Evolutionary conservation across 306 rosid genomes (phyloP).

Genomic region (Hippophae gyantsensis): DNA sequence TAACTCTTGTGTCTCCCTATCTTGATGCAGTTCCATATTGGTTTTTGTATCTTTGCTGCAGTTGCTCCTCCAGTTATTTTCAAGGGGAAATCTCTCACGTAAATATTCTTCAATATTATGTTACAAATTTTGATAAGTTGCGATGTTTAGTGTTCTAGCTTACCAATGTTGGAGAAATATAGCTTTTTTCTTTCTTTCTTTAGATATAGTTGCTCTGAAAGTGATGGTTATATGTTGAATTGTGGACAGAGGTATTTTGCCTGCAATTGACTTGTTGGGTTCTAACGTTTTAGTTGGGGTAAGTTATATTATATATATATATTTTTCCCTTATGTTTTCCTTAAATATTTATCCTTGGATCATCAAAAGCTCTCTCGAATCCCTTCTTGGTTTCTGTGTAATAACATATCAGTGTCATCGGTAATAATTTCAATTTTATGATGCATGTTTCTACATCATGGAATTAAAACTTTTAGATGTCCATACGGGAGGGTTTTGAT

Average conservation of each 20-base stretch:
- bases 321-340: slow-evolving; percentile 13
- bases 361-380: not conserved
- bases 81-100: slow-evolving; percentile 81
- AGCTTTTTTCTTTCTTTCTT: not conserved
- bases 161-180: not conserved
- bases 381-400: not conserved
- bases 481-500: slow-evolving; percentile 9
- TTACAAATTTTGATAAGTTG: too few species aligned
- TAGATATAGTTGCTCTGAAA: slow-evolving; percentile 6
- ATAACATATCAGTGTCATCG: too few species aligned
- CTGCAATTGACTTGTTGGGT: slow-evolving; percentile 57
- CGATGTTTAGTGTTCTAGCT: too few species aligned
- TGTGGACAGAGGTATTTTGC: slow-evolving; percentile 68
- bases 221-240: slow-evolving; percentile 29
- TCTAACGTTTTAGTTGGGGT: slow-evolving; percentile 50
- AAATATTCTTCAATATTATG: slow-evolving; percentile 28
- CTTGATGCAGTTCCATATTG: slow-evolving; percentile 62
- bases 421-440: too few species aligned
- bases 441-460: too few species aligned
- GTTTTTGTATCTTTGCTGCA: slow-evolving; percentile 63
- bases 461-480: not conserved
- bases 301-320: slow-evolving; percentile 19
- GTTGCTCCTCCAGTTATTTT: slow-evolving; percentile 86
- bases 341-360: not conserved
- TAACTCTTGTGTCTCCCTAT: slow-evolving; percentile 12